These are phyloP conservation scores for Eucalyptus decipiens DNA, from an alignment of 345 rosid species.

Conservation along the genomic window DNA sequence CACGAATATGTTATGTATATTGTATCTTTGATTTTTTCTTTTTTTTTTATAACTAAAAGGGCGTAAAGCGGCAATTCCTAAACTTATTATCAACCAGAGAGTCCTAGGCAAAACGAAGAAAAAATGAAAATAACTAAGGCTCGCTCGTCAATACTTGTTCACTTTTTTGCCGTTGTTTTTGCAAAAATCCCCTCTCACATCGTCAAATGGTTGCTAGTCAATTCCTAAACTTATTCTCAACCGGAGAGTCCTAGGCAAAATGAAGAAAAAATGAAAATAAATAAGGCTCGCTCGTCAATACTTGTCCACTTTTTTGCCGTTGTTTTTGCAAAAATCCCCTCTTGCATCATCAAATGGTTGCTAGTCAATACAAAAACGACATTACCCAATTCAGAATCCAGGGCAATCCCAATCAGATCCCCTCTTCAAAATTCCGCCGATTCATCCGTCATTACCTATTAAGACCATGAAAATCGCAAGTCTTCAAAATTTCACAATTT, in stretches of 20 bases:
- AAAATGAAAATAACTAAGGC: neutral
- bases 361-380: neutral
- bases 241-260: rapidly evolving
- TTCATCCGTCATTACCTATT: neutral
- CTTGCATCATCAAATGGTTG: too few species aligned
- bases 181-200: too few species aligned
- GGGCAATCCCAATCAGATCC: rapidly evolving
- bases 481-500: neutral
- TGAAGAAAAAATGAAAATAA: neutral
- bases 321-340: too few species aligned
- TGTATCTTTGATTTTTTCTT: too few species aligned
- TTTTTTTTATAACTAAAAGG: too few species aligned
- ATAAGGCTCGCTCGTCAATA: neutral
- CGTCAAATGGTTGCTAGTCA: too few species aligned
- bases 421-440: neutral
- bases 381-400: too few species aligned
- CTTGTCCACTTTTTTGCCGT: rapidly evolving
- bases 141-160: rapidly evolving
- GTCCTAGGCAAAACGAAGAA: too few species aligned
- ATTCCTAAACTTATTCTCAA: neutral
- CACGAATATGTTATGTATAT: rapidly evolving
- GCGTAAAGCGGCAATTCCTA: neutral
- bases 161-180: rapidly evolving
- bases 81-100: too few species aligned
- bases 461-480: too few species aligned